Conservation (phyloP, 2,329 filamentous ascomycete species). For the Penicillium janthinellum region DNA sequence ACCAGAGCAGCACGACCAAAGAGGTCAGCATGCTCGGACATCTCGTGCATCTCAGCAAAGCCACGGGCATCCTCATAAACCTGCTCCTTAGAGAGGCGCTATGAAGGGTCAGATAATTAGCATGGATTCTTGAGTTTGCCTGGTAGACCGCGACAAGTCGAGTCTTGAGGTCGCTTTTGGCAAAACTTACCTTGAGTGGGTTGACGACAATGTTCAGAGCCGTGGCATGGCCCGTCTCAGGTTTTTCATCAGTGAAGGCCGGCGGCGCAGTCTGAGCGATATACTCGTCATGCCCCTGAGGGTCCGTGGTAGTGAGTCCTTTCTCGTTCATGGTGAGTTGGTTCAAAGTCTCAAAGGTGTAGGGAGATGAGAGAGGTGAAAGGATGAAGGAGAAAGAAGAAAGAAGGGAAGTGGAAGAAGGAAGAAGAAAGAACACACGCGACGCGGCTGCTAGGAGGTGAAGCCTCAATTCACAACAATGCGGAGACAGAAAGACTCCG, state of each 20-base stretch:
- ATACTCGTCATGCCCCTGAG: conserved; percentile 15
- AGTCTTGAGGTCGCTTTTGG: neutral
- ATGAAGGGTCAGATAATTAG: conserved; percentile 2
- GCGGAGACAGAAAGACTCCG: neutral
- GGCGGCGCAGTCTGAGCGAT: neutral
- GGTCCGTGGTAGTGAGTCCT: neutral
- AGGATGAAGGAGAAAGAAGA: neutral
- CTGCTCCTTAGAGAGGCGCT: conserved; percentile 38
- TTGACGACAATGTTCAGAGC: conserved; percentile 53
- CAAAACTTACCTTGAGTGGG: conserved; percentile 45
- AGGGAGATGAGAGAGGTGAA: too few relatives aligned
- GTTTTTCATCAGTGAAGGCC: neutral
- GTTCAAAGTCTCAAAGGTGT: neutral
- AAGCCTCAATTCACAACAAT: neutral
- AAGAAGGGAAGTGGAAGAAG: neutral
- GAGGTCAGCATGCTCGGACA: conserved; percentile 41
- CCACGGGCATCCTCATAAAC: conserved; percentile 35
- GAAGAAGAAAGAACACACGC: neutral
- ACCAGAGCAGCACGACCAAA: conserved; percentile 43
- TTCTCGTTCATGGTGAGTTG: conserved; percentile 14
- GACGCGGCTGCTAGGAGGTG: neutral
- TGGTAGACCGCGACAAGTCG: neutral
- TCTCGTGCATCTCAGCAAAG: conserved; percentile 33
- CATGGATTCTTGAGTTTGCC: neutral
- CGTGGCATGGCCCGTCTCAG: conserved; percentile 41